Evolutionary conservation across 2,329 filamentous ascomycete species (phyloP), one percentile per base, ranked within the genome.

Genomic region (Fusarium redolens): DNA sequence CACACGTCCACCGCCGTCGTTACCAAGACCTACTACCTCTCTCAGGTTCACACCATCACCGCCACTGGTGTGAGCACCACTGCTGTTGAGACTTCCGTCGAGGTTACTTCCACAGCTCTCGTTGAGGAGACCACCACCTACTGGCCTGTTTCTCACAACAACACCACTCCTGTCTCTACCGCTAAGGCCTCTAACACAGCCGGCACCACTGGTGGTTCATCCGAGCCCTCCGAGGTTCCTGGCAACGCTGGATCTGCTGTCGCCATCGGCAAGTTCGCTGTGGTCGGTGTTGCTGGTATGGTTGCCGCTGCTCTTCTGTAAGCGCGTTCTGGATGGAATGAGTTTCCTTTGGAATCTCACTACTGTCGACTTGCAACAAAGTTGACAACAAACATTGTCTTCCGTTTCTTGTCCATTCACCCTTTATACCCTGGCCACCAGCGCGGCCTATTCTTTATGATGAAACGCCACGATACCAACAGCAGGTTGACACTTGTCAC

Each of bases 21-120:
- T 75, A 88, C 86, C 77, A 85, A 85, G 78, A 88, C 86, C 54
- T 78, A 87, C 78, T 88, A 85, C 50, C 84, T 90, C 69, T 84
- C 84, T 50, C 79, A 82, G 77, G 83, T 86, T 38, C 76, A 86
- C 77, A 85, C 83, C 43, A 75, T 83, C 63, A 81, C 80, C 48
- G 77, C 80, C 25, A 78, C 76, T 55, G 70, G 65, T 59, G 55
- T 75, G 65, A 81, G 77, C 68, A 81, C 81, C 38, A 81, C 81
- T 37, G 73, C 75, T 62, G 81, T 71, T 37, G 56, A 71, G 47
- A 70, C 70, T 61, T 56, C 48, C 12, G 62, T 54, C 43, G 73
- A 68, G 62, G 69, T 66, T 54, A 68, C 65, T 18, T 59, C 57
- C 18, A 58, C 63, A 30, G 61, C 71, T 40, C 22, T 73, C 28